Percentiles rank a stretch among this genome's conserved stretches.
These are phyloP conservation scores for Glycine tomentella DNA, from an alignment of 306 rosid genomes.

Conservation along the genomic window DNA sequence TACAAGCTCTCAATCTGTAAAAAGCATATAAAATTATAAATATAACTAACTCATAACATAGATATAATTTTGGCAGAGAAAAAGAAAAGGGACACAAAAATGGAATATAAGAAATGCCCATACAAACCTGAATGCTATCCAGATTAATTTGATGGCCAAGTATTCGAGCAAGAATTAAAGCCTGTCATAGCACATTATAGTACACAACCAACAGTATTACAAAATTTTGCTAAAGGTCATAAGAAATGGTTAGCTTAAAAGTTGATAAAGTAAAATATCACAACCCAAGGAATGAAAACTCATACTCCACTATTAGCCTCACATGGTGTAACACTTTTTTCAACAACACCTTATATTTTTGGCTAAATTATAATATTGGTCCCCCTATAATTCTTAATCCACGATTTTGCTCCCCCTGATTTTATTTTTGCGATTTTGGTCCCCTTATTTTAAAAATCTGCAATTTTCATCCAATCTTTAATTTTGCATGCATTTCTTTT, in stretches of 20 bases:
- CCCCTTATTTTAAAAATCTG: no score
- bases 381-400: no score
- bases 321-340: neutral
- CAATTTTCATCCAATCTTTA: no score
- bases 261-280: conserved; percentile 7
- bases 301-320: conserved; percentile 2
- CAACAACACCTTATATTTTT: neutral
- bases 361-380: no score
- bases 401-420: no score
- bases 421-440: no score
- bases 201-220: conserved; percentile 6
- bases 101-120: conserved; percentile 24
- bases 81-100: conserved; percentile 12
- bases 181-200: conserved; percentile 64
- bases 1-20: conserved; percentile 89
- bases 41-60: neutral
- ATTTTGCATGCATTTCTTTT: no score
- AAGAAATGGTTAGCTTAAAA: conserved; percentile 20
- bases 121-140: conserved; percentile 77
- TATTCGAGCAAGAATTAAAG: conserved; percentile 90
- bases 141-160: conserved; percentile 70
- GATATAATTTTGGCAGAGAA: neutral
- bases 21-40: conserved; percentile 33
- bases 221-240: neutral
- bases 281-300: conserved; percentile 10